Base-by-base conservation (phyloP, 163 green algal species). In the Scenedesmus sp. region DNA sequence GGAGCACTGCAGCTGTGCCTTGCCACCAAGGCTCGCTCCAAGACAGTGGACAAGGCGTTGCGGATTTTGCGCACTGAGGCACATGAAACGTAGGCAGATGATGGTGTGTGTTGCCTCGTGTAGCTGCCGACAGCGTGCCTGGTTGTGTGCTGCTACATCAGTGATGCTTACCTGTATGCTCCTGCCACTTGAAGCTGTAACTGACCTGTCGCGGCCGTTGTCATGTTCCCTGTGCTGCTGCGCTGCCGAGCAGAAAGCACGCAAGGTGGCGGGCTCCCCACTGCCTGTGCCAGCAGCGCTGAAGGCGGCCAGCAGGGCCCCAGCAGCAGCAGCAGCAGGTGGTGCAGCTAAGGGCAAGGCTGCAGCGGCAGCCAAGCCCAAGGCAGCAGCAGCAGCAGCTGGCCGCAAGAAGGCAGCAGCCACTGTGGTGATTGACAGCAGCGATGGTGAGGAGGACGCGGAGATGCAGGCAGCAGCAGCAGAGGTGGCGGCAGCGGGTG, bases 361-460 rank as follows among this genome's bases (percentile, higher is more conserved):
- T 34, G 91, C 81, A 62, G 74, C 92, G 56, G 70, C 84, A 82
- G 64, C 55, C 66, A 79, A 55, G 88, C 26, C 90, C 15, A 95
- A 94, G 93, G 87, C 93, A 13, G 92, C 92, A 10, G 90, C 90
- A 8, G 86, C 34, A 16, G 64, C 84, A 1, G 23, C 70, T 10
- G 81, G 57, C 5, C 82, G 64, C 67, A 94, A 93, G 86, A 86
- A 91, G 54, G 74, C 55, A 4, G 64, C 81, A 20, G 84, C 91
- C 46, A 56, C 89, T 77, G 87, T 85, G n/a, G 87, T 91, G 54
- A 46, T 91, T 8, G 54, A 66, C 20, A 46, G 57, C 67, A 76
- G 54, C 10, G 87, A 91, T 60, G 12, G 60, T 2, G 83, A 88
- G 56, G 26, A 54, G 54, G 84, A 77, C 26, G 84, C 20, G 3